Base-by-base conservation (phyloP, 768 basidiomycete species). In the Leucogyrophana mollusca region DNA sequence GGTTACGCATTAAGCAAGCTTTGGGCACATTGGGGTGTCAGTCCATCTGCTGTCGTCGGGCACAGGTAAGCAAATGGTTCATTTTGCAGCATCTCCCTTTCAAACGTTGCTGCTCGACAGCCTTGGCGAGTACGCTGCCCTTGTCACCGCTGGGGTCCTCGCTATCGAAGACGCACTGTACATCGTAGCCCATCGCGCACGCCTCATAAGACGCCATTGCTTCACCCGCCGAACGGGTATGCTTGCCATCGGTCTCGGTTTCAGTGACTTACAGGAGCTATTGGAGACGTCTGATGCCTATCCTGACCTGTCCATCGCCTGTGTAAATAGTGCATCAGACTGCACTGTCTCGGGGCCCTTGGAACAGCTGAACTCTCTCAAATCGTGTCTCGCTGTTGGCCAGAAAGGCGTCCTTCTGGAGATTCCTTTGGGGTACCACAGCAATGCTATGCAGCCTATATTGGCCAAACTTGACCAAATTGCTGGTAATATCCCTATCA, bases 101-200 rank as follows among this genome's bases (percentile, higher is more conserved):
- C 13, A 13, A 21, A 7, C 6, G 6, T 37, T 21, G 20, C 35
- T 16, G 16, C 35, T 37, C 35, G 36, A 34, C 34, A 90, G 87
- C 60, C 72, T 90, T 14, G 87, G 87, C 33, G 87, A 90, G 67
- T 89, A 86, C 45, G 80, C 80, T 7, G 87, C 83, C 9, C 73
- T 89, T 33, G 81, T 82, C 14, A 65, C 73, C n/a, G 79, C 86
- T 0, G 76, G 71, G 1, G 78, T 85, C 1, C 54, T 90, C 11
- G 69, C 72, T 0, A 63, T 88, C 14, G 66, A 76, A 49, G 78
- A 76, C 13, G 85, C 80, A 3, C 68, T 90, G 11, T 60, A 65
- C 4, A 59, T 88, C 20, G 73, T 88, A 33, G 82, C 80, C 2
- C 67, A 66, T 34, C 73, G 86, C 34, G 81, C 76, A 6, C 73